Percentiles rank a stretch among this genome's conserved stretches.
These are phyloP conservation scores for Acmispon strigosus DNA, from an alignment of 306 rosid species.

Conservation along the genomic window DNA sequence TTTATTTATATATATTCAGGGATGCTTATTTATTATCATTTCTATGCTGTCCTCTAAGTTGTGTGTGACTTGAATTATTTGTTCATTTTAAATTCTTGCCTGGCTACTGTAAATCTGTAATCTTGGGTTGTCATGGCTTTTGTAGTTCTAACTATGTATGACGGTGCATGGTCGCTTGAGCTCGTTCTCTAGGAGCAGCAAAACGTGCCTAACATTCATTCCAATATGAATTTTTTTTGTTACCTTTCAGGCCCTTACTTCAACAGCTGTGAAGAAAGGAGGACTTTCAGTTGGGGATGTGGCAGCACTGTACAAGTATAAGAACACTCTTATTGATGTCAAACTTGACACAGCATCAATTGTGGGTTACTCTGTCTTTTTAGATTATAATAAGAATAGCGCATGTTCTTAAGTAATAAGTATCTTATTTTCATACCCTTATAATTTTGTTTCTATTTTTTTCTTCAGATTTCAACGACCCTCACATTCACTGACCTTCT, in stretches of 20 bases:
- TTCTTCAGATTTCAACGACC: constrained; percentile 55
- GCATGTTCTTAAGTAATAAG: neutral
- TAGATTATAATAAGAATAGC: neutral
- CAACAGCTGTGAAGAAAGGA: constrained; percentile 87
- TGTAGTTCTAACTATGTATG: neutral
- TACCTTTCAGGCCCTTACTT: constrained; percentile 68
- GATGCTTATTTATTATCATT: neutral
- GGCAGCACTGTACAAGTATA: constrained; percentile 72
- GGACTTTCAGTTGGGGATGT: constrained; percentile 83
- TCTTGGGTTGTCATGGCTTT: constrained; percentile 6
- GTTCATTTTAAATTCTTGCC: neutral
- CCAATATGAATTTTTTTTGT: neutral
- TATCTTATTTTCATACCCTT: constrained; percentile 4
- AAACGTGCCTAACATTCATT: constrained; percentile 3
- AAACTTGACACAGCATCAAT: constrained; percentile 85
- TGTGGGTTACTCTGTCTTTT: constrained; percentile 44
- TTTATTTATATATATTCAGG: neutral
- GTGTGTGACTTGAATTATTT: neutral
- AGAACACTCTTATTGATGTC: constrained; percentile 61
- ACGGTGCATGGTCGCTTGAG: neutral
- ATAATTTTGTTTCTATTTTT: neutral
- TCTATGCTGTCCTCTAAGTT: neutral
- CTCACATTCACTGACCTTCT: constrained; percentile 62
- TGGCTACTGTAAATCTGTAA: neutral
- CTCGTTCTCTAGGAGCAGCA: neutral